Evolutionary conservation across 306 rosid species (phyloP).

Genomic region (Purshia tridentata): DNA sequence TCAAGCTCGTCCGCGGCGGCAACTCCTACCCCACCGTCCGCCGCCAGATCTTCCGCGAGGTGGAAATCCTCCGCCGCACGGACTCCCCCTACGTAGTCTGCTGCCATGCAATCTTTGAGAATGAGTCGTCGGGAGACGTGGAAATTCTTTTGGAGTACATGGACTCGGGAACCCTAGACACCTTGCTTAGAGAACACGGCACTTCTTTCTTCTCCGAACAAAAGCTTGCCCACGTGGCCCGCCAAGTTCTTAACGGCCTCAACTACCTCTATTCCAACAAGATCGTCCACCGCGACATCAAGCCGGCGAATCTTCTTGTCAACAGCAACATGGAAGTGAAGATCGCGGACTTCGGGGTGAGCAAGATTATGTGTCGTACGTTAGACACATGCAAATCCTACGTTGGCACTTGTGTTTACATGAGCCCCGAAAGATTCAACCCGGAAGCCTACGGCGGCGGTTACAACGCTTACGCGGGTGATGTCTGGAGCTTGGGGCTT

Average conservation of each 20-base stretch:
- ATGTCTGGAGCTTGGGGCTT: conserved; percentile 88
- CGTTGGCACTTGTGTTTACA: conserved; percentile 93
- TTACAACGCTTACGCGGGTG: conserved; percentile 74
- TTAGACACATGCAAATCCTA: conserved; percentile 53
- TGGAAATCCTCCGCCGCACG: conserved; percentile 70
- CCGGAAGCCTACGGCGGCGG: conserved; percentile 74
- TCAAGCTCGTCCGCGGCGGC: conserved; percentile 49
- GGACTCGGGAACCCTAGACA: conserved; percentile 61
- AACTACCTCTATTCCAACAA: conserved; percentile 24
- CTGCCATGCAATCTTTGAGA: conserved; percentile 64
- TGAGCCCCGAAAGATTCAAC: conserved; percentile 96
- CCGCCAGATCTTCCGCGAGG: conserved; percentile 59
- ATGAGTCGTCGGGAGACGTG: conserved; percentile 61
- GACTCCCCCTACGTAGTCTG: conserved; percentile 56
- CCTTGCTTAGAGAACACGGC: background rate
- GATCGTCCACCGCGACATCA: conserved; percentile 82
- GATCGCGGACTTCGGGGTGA: conserved; percentile 83
- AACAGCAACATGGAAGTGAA: conserved; percentile 57
- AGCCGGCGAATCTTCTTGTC: conserved; percentile 72
- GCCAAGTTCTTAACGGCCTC: background rate
- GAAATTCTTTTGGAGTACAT: conserved; percentile 66
- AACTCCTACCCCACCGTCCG: conserved; percentile 50
- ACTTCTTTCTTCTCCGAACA: background rate
- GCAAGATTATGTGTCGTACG: conserved; percentile 69
- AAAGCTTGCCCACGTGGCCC: background rate